Conservation (phyloP, 2,329 filamentous ascomycete genomes). For the Phaeosphaeria sp. region DNA sequence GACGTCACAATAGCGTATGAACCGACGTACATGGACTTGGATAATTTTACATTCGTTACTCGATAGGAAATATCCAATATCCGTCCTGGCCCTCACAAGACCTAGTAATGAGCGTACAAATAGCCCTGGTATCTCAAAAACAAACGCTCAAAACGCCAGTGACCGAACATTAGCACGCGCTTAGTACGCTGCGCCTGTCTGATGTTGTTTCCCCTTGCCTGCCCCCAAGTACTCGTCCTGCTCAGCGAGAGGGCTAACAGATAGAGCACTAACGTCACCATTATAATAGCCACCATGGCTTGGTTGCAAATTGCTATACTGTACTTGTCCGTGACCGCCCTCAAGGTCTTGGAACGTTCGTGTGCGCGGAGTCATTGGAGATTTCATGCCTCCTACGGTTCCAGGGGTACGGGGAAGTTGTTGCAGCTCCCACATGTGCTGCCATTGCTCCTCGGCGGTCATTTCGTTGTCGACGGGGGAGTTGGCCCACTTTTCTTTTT, state of each 20-base stretch:
- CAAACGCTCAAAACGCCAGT: constrained; percentile 23
- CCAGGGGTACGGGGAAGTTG: constrained; percentile 46
- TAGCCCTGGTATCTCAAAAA: constrained; percentile 24
- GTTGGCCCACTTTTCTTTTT: constrained; percentile 43
- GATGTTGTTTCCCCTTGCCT: constrained; percentile 25
- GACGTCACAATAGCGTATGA: neutral
- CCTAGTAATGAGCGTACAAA: constrained; percentile 18
- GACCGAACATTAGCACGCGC: neutral
- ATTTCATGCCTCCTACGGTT: constrained; percentile 35
- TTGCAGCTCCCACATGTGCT: constrained; percentile 51
- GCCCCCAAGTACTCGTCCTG: constrained; percentile 16
- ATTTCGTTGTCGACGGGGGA: constrained; percentile 39
- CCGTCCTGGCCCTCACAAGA: neutral
- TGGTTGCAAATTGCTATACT: constrained; percentile 13
- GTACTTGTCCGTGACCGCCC: constrained; percentile 6
- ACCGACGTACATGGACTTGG: no score
- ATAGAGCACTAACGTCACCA: constrained; percentile 15
- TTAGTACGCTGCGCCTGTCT: constrained; percentile 20
- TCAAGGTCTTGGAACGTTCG: constrained; percentile 38
- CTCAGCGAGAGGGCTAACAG: constrained; percentile 25
- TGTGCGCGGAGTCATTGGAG: constrained; percentile 44
- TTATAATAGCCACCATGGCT: constrained; percentile 17
- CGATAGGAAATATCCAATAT: neutral
- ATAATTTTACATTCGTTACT: neutral
- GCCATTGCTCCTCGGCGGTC: constrained; percentile 48